Base-by-base conservation (phyloP, 2,329 filamentous ascomycete species). In the Lizonia empirigonia region DNA sequence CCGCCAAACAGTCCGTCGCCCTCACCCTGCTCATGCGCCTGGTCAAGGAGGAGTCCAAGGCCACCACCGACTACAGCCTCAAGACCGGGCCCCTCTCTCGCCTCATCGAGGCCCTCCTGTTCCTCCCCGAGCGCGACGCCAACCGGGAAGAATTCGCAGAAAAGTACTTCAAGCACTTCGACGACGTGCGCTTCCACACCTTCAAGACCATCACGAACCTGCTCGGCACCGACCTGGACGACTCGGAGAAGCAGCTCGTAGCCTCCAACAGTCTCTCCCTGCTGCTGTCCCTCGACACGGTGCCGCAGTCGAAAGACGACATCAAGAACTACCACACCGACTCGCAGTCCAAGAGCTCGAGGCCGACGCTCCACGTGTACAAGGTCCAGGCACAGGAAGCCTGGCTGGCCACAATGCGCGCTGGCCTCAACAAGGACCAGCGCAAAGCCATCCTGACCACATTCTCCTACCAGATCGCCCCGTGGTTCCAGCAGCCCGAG, bases 401-500 rank as follows among this genome's bases (percentile, higher is more conserved):
- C 3, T 97, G 93, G 93, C 77, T 96, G 15, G 82, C 88, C 3
- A 74, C 96, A 18, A 84, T 97, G 67, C 82, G 82, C 48, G 77
- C 86, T 48, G 79, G 82, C 3, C 80, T 91, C 40, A 83, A 80
- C 39, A 85, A 86, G 56, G 82, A 88, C 13, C 88, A 96, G 69
- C 86, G 89, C 42, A 97, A 97, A 71, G 78, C 80, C 39, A 81
- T 96, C 2, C 80, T 99, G 38, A 82, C 84, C 53, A 82, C 88
- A 55, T 87, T 95, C 75, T 86, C 90, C 2, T 83, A 84, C 33
- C 85, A 85, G 26, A 90, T 97, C 62, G 88, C 89, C 19, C 92
- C 93, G 0, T 96, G 91, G 89, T 96, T 97, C 74, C 82, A 80
- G 38, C 89, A 91, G 55, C 88, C 91, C 1, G 93, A 97, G 68